Base-by-base conservation (phyloP, 345 rosid genomes). In the Eucalyptus erythrocorys region DNA sequence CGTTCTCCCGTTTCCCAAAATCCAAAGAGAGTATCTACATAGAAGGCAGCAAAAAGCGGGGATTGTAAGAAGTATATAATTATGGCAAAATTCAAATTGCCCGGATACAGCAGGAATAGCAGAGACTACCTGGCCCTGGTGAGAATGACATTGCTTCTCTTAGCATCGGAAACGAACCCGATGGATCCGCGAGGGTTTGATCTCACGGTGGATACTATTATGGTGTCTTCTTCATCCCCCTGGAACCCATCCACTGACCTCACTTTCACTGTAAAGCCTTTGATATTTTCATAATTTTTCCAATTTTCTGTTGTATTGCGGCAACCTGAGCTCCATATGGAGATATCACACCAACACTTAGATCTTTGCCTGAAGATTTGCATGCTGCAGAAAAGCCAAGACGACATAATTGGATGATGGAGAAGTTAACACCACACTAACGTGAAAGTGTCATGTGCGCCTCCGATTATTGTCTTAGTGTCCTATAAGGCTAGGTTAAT, bases 71-170 rank as follows among this genome's bases (percentile, higher is more conserved):
- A 53, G 2, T 40, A 16, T 24, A 13, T 43, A 50, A 47, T 14
- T 84, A 15, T 2, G 47, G 51, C 34, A n/a, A 24, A 42, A 21
- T 22, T 53, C 59, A 21, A 53, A 53, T 53, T 21, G 59, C 27
- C 27, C 10, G 26, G 10, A 21, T 53, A 19, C 22, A 53, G 59
- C 9, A 53, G 59, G 59, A 53, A 21, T 53, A 53, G 16, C 27
- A 53, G 59, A 53, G 59, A 53, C 59, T 53, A 91, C 93, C 93
- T 91, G 19, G 93, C 93, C 68, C 91, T 90, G 14, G 93, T 91
- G 9, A 91, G 76, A 27, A 91, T 88, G 40, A 91, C 91, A 88
- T 91, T 91, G 37, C 76, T 81, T 48, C 91, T 88, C 68, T 89
- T 89, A 3, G 34, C 42, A 71, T 90, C 87, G n/a, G 91, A 85